These are phyloP conservation scores for Ascochyta koolunga DNA, from an alignment of 2,329 filamentous ascomycete species.

Conservation along the genomic window DNA sequence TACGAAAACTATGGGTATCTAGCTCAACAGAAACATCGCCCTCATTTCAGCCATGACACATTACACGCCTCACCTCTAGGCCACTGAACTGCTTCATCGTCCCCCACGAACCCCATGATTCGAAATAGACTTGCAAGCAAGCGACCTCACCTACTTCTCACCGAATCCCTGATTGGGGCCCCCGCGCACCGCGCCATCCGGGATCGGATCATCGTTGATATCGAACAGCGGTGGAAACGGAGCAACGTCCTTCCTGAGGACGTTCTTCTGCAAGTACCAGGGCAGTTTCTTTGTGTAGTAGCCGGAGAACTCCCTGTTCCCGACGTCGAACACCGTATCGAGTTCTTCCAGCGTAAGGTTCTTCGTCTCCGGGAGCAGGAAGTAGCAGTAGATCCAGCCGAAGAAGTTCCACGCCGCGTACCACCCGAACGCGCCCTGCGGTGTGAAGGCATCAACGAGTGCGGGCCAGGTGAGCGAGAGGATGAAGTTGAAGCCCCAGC, in stretches of 20 bases:
- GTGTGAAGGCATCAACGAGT: slow-evolving; percentile 54
- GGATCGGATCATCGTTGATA: slow-evolving; percentile 22
- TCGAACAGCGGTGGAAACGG: slow-evolving; percentile 36
- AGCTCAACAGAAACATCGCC: neutral
- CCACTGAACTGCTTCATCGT: no score
- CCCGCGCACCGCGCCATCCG: slow-evolving; percentile 5
- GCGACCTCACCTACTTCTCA: neutral
- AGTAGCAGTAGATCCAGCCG: slow-evolving; percentile 53
- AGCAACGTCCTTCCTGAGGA: slow-evolving; percentile 38
- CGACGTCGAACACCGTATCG: slow-evolving; percentile 41
- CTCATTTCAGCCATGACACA: neutral
- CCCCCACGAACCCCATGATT: no score
- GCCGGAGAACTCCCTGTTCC: slow-evolving; percentile 28
- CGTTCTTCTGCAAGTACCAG: slow-evolving; percentile 46
- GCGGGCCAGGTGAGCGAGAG: slow-evolving; percentile 61
- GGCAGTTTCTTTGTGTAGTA: slow-evolving; percentile 41
- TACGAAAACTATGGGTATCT: neutral
- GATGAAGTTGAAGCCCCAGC: slow-evolving; percentile 64
- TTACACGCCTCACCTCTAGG: neutral
- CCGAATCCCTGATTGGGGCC: slow-evolving; percentile 1
- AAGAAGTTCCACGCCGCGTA: slow-evolving; percentile 63
- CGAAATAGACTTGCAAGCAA: no score
- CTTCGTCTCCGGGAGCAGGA: slow-evolving; percentile 41
- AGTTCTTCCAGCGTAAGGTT: slow-evolving; percentile 39
- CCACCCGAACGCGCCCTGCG: slow-evolving; percentile 61